Conservation (phyloP, 2,329 filamentous ascomycete genomes). For the Fusarium nisikadoi region DNA sequence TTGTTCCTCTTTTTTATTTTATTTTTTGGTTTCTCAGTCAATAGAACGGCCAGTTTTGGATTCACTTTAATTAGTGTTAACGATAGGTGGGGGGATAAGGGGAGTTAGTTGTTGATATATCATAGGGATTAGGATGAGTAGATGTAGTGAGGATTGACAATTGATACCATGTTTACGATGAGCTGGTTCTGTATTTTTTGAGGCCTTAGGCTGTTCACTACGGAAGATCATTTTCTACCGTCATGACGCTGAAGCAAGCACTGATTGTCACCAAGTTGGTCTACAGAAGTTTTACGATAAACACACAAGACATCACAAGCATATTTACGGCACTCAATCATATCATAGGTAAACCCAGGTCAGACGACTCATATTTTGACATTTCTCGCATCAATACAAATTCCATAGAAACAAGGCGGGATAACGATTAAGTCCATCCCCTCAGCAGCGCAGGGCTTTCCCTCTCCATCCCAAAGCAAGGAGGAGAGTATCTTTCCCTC, state of each 20-base stretch:
- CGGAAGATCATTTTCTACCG: not conserved
- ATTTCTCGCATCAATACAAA: slow-evolving; percentile 43
- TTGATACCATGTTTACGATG: slow-evolving; percentile 42
- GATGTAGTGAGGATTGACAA: slow-evolving; percentile 33
- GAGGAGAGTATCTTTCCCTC: slow-evolving; percentile 97
- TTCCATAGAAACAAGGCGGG: slow-evolving; percentile 59
- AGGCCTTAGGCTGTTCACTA: not conserved
- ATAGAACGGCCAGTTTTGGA: slow-evolving; percentile 18
- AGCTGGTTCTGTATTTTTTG: not conserved
- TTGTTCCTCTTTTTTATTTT: slow-evolving; percentile 7
- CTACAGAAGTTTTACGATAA: not conserved
- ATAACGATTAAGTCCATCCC: slow-evolving; percentile 91
- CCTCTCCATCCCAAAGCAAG: slow-evolving; percentile 66
- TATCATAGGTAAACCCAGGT: slow-evolving; percentile 35
- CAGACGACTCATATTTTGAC: slow-evolving; percentile 42
- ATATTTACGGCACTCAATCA: slow-evolving; percentile 34
- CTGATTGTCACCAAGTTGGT: not conserved
- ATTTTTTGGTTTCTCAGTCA: slow-evolving; percentile 14
- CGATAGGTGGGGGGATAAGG: slow-evolving; percentile 8
- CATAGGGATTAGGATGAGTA: slow-evolving; percentile 18
- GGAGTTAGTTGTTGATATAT: slow-evolving; percentile 26
- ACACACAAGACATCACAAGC: not conserved
- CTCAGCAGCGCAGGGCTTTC: slow-evolving; percentile 97
- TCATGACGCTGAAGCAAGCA: fast-evolving
- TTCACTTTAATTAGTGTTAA: slow-evolving; percentile 20